Percentiles rank a stretch among this genome's conserved stretches.
These are phyloP conservation scores for Tricholoma hemisulphureum DNA, from an alignment of 768 basidiomycete species.

Conservation along the genomic window DNA sequence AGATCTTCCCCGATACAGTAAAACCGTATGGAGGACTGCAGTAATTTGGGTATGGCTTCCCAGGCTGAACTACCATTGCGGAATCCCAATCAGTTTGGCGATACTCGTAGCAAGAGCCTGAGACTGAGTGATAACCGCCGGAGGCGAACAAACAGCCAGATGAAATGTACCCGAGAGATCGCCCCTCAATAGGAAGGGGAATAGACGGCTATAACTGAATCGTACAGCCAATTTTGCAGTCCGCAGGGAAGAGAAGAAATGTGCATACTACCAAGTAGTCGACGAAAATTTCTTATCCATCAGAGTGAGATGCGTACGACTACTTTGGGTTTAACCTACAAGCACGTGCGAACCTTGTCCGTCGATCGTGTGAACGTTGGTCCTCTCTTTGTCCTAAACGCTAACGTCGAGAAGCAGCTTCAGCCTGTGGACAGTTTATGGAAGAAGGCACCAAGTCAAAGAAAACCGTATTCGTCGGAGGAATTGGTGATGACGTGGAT, in stretches of 20 bases:
- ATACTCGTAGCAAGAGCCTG: not conserved
- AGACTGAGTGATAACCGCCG: not conserved
- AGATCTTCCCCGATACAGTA: constrained; percentile 37
- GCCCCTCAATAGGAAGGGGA: not conserved
- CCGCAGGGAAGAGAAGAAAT: not conserved
- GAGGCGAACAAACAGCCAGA: constrained; percentile 5
- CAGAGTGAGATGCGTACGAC: constrained; percentile 23
- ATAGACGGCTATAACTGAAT: not conserved
- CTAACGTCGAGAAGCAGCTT: not conserved
- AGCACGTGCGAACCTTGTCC: constrained; percentile 30
- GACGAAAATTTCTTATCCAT: not conserved
- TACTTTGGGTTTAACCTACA: constrained; percentile 14
- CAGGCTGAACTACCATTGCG: constrained; percentile 25
- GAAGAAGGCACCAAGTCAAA: constrained; percentile 84
- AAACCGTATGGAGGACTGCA: constrained; percentile 20
- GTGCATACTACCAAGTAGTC: too few relatives aligned
- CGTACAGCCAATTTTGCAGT: too few relatives aligned
- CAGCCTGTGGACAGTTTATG: constrained; percentile 39
- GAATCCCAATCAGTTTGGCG: constrained; percentile 5
- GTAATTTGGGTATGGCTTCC: constrained; percentile 29
- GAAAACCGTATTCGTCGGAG: constrained; percentile 83
- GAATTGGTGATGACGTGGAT: constrained; percentile 80
- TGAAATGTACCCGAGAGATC: constrained; percentile 6
- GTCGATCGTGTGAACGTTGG: constrained; percentile 40
- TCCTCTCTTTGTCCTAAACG: constrained; percentile 29